phyloP scores from a whole-genome alignment of 2,329 filamentous ascomycete genomes.

The Hypoxylon sp. region DNA sequence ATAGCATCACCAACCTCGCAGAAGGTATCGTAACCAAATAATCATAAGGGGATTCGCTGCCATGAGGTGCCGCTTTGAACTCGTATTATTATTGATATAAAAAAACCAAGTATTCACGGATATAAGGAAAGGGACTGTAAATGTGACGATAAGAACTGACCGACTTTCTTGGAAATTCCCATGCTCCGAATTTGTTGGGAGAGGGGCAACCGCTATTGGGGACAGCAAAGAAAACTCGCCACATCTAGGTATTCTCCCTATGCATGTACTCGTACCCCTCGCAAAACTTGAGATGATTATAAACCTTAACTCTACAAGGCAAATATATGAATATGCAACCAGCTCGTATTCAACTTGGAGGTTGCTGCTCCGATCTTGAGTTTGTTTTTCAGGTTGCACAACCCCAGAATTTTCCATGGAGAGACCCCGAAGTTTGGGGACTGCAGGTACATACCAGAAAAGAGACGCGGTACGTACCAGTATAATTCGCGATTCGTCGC shows the following conservation, averaged over 20 bases:
- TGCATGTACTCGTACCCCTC: neutral
- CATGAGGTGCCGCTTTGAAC: no score
- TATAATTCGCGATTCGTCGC: constrained; percentile 6
- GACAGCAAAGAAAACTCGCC: constrained; percentile 15
- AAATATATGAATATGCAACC: neutral
- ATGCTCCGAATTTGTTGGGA: constrained; percentile 38
- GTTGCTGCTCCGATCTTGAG: neutral
- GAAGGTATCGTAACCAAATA: neutral
- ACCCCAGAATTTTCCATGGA: constrained; percentile 2
- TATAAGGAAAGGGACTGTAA: neutral
- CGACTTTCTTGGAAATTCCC: neutral
- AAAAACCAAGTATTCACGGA: neutral
- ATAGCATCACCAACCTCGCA: no score
- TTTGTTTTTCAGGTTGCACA: neutral
- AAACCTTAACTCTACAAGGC: neutral
- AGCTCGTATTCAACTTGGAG: neutral
- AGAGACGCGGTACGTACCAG: neutral
- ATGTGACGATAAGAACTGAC: constrained; percentile 3
- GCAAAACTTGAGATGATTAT: neutral
- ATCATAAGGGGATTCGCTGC: neutral
- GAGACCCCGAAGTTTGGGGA: neutral
- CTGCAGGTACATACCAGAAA: neutral
- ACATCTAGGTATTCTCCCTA: neutral
- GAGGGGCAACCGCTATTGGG: constrained; percentile 27
- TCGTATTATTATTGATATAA: neutral